These are phyloP conservation scores for Posidonia australis DNA, from an alignment of 106 monocot genomes.

Conservation along the genomic window DNA sequence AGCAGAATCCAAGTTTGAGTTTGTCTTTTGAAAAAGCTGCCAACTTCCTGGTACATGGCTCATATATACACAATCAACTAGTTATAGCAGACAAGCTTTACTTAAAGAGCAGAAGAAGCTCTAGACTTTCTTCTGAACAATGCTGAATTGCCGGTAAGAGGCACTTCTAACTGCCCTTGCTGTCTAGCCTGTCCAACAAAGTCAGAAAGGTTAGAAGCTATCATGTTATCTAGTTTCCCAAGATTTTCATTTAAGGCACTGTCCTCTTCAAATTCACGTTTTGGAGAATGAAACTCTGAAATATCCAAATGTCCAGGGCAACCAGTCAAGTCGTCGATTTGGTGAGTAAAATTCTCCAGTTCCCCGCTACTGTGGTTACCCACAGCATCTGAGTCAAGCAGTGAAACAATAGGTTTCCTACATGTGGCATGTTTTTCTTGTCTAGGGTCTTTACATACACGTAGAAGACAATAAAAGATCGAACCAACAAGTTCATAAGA, in stretches of 20 bases:
- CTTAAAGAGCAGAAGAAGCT: background rate
- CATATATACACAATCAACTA: no score
- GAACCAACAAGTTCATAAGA: slow-evolving; percentile 23
- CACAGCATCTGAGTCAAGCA: slow-evolving; percentile 17
- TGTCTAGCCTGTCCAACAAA: slow-evolving; percentile 9
- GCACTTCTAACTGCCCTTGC: background rate
- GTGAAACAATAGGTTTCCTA: slow-evolving; percentile 12
- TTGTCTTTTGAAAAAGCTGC: background rate
- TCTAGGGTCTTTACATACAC: slow-evolving; percentile 21
- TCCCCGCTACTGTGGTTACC: background rate
- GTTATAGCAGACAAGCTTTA: no score
- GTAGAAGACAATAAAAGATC: slow-evolving; percentile 15
- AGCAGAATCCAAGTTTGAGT: no score
- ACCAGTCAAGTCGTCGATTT: slow-evolving; percentile 30
- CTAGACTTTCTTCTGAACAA: slow-evolving; percentile 2
- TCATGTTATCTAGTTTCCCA: slow-evolving; percentile 35
- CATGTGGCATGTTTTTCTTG: slow-evolving; percentile 5
- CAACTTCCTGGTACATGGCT: slow-evolving; percentile 3
- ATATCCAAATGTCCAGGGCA: slow-evolving; percentile 14
- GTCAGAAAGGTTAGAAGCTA: slow-evolving; percentile 29
- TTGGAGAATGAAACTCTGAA: background rate
- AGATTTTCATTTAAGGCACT: background rate
- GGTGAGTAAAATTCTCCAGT: slow-evolving; percentile 1
- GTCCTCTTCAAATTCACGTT: background rate
- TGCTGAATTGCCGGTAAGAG: background rate